These are phyloP conservation scores for Petunia secreta DNA, from an alignment of 257 asterid species.

Conservation along the genomic window DNA sequence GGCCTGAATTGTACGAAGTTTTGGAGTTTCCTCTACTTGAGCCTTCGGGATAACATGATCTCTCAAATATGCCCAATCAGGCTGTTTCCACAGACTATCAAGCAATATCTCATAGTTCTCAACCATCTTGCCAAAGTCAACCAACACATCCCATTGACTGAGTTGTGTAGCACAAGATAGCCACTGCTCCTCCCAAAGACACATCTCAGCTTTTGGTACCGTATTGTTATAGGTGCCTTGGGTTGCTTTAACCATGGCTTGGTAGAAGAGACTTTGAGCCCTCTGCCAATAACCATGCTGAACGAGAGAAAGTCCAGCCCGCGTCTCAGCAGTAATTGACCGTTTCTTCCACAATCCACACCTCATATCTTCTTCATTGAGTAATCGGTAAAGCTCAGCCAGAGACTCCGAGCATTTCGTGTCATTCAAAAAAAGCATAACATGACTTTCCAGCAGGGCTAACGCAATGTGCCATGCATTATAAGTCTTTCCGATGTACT, in stretches of 20 bases:
- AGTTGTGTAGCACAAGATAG: slow-evolving; percentile 91
- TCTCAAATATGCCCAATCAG: slow-evolving; percentile 92
- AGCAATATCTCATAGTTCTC: slow-evolving; percentile 94
- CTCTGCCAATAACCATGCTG: slow-evolving; percentile 99
- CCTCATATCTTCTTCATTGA: slow-evolving; percentile 99
- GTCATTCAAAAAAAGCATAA: slow-evolving; percentile 88
- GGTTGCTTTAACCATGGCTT: slow-evolving; percentile 98
- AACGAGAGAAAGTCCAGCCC: slow-evolving; percentile 95
- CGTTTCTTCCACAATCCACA: slow-evolving; percentile 99
- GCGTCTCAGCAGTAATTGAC: slow-evolving; percentile 87
- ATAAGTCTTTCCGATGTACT: slow-evolving; percentile 94
- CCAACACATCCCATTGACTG: slow-evolving; percentile 97
- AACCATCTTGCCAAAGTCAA: slow-evolving; percentile 88
- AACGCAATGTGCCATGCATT: slow-evolving; percentile 98
- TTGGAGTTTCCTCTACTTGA: slow-evolving; percentile 96
- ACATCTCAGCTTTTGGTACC: slow-evolving; percentile 99
- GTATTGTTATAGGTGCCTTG: slow-evolving; percentile 97
- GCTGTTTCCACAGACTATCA: slow-evolving; percentile 98
- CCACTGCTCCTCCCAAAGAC: slow-evolving; percentile 99
- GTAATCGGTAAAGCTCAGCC: slow-evolving; percentile 97
- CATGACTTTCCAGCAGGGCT: slow-evolving; percentile 96
- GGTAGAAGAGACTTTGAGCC: slow-evolving; percentile 95
- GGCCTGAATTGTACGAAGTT: slow-evolving; percentile 91
- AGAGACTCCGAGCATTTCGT: slow-evolving; percentile 95
- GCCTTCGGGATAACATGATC: slow-evolving; percentile 97